Conservation (phyloP, 305 asterid genomes). For the Fraxinus angustifolia region DNA sequence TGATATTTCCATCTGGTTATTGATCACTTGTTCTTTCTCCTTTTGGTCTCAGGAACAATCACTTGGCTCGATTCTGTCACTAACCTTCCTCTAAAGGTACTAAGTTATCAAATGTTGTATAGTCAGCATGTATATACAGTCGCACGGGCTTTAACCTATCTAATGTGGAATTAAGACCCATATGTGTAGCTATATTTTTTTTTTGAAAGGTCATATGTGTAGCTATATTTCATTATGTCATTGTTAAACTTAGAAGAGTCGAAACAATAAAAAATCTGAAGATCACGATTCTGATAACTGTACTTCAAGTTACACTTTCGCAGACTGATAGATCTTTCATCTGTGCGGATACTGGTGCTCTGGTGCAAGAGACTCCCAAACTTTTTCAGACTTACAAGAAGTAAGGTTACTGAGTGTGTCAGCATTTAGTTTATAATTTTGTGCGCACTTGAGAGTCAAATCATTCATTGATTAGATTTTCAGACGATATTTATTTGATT, state of each 20-base stretch:
- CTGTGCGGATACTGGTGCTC: conserved; percentile 91
- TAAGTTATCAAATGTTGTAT: not conserved
- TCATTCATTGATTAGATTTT: not conserved
- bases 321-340: conserved; percentile 77
- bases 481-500: conserved; percentile 12
- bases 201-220: too few relatives aligned
- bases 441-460: conserved; percentile 11
- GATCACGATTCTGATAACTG: conserved; percentile 19
- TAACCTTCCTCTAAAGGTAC: conserved; percentile 80
- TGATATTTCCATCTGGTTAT: conserved; percentile 7
- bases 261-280: conserved; percentile 6
- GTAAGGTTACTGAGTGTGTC: conserved; percentile 35
- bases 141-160: not conserved
- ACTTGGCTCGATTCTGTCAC: conserved; percentile 90
- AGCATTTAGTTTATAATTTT: not conserved
- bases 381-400: conserved; percentile 71
- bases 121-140: not conserved
- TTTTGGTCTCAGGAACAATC: conserved; percentile 53
- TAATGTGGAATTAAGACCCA: conserved; percentile 19
- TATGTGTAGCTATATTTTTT: not conserved
- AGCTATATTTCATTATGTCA: not conserved
- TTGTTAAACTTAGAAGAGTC: conserved; percentile 15
- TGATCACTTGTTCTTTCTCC: conserved; percentile 25
- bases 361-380: conserved; percentile 65
- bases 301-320: conserved; percentile 25